These are phyloP conservation scores for Phytophthora multivora DNA, from an alignment of 352 stramenopile species.

Conservation along the genomic window DNA sequence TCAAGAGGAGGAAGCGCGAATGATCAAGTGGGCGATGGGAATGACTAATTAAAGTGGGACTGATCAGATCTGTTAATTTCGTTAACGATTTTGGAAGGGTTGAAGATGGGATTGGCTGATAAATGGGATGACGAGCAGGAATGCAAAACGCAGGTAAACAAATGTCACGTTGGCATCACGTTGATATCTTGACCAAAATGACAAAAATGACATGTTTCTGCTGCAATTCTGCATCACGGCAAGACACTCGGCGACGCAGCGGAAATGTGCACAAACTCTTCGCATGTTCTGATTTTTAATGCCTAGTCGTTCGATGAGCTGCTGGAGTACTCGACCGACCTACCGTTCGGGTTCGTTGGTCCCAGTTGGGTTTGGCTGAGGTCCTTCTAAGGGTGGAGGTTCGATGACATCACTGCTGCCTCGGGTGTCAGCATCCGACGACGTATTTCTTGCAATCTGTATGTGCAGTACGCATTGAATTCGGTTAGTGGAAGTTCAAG, in stretches of 20 bases:
- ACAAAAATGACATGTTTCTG: no score
- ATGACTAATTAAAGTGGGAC: conserved; percentile 10
- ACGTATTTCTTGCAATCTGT: conserved; percentile 22
- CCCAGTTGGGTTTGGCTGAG: not conserved
- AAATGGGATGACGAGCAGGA: conserved; percentile 4
- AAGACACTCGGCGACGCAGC: no score
- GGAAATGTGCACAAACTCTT: no score
- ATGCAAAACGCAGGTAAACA: not conserved
- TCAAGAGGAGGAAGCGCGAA: not conserved
- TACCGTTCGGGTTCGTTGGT: not conserved
- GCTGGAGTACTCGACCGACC: no score
- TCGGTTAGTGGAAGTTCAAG: no score
- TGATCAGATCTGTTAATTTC: conserved; percentile 1
- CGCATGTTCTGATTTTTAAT: no score
- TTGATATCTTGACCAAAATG: conserved; percentile 2
- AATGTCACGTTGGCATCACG: conserved; percentile 1
- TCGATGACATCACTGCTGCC: conserved; percentile 14
- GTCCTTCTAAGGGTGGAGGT: conserved; percentile 2
- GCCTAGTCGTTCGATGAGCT: no score
- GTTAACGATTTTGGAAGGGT: not conserved
- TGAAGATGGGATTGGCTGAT: not conserved
- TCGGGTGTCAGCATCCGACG: conserved; percentile 4
- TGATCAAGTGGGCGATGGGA: conserved; percentile 1
- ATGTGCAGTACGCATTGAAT: not conserved
- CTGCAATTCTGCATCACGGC: no score